These are phyloP conservation scores for Penicillium hordei DNA, from an alignment of 2,329 filamentous ascomycete genomes.

Conservation along the genomic window DNA sequence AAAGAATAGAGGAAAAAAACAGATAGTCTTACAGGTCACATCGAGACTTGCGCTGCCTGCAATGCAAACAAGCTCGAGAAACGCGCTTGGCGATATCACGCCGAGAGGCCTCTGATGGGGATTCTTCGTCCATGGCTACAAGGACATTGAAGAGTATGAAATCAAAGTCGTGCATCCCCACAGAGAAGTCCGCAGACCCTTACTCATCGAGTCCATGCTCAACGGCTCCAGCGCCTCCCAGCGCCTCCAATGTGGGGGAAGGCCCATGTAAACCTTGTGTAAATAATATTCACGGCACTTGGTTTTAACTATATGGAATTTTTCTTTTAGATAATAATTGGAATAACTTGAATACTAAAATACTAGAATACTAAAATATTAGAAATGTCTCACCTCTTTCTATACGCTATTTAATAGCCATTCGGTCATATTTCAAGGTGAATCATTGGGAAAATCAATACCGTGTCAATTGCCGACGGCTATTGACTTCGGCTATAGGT, in stretches of 20 bases:
- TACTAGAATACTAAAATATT: no score
- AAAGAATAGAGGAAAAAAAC: background rate
- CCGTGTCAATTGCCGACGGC: constrained; percentile 12
- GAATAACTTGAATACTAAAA: background rate
- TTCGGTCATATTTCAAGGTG: background rate
- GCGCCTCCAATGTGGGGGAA: no score
- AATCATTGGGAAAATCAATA: background rate
- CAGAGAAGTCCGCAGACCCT: constrained; percentile 13
- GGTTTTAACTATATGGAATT: background rate
- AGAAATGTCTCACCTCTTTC: background rate
- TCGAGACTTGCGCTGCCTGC: constrained; percentile 51
- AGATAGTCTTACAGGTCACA: constrained; percentile 50
- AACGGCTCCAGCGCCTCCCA: no score
- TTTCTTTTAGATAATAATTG: background rate
- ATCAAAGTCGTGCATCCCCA: constrained; percentile 7
- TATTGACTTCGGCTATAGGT: constrained; percentile 15
- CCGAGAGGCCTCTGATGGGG: constrained; percentile 4
- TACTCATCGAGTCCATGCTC: constrained; percentile 18
- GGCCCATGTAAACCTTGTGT: no score
- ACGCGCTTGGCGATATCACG: constrained; percentile 44
- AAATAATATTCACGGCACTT: no score
- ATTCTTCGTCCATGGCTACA: constrained; percentile 7
- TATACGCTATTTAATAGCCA: background rate
- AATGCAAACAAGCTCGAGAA: constrained; percentile 50
- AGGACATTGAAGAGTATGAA: constrained; percentile 1